A percentile compares a stretch with the other conserved stretches of the same genome.
Evolutionary conservation across 73 alveolate genomes (phyloP).

Genomic region (Paramecium biaurelia): DNA sequence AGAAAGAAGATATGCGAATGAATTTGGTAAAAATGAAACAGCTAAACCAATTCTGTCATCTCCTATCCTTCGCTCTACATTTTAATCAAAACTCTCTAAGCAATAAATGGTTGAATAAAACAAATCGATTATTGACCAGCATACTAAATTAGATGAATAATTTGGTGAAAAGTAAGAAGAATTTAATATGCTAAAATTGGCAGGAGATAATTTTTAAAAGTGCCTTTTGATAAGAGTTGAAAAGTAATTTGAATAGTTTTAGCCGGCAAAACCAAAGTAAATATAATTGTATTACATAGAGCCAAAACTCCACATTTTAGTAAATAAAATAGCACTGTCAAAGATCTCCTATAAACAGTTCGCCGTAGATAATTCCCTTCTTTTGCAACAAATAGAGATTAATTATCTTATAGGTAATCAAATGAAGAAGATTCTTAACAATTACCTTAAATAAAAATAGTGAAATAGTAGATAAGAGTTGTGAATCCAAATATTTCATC

Average conservation of each 20-base stretch:
- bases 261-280: constrained; percentile 53
- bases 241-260: constrained; percentile 36
- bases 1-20: constrained; percentile 46
- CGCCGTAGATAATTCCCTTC: not conserved
- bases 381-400: not conserved
- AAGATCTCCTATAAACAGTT: not conserved
- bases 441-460: not conserved
- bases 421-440: not conserved
- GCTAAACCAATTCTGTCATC: not conserved
- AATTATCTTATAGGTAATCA: not conserved
- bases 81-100: not conserved
- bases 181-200: constrained; percentile 29
- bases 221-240: constrained; percentile 41
- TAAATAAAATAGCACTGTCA: not conserved
- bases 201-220: constrained; percentile 45
- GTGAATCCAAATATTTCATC: constrained; percentile 1
- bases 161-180: constrained; percentile 29
- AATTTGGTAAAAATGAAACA: not conserved
- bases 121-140: not conserved
- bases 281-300: not conserved
- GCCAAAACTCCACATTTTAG: constrained; percentile 48
- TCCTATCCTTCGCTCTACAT: not conserved
- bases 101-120: constrained; percentile 25
- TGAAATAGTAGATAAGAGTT: not conserved
- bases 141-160: constrained; percentile 4